Percentiles rank a stretch among this genome's conserved stretches.
Conservation (phyloP, 2,329 filamentous ascomycete species). For the Cladophialophora yegresii region DNA sequence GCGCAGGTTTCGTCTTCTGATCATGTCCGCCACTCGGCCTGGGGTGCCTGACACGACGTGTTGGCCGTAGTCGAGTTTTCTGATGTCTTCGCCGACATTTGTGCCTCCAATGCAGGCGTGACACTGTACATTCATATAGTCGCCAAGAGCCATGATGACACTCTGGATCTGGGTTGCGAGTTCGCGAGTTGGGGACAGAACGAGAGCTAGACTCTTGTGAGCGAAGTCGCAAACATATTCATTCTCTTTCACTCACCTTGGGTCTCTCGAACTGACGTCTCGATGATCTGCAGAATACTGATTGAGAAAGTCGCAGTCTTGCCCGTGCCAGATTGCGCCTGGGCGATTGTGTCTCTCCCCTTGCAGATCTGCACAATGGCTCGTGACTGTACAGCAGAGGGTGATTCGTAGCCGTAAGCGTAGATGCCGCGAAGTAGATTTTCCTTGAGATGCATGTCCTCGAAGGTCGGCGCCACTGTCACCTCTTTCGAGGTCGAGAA, state of each 20-base stretch:
- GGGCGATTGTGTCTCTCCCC: conserved; percentile 96
- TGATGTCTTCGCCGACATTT: conserved; percentile 96
- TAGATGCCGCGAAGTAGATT: conserved; percentile 96
- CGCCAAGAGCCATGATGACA: conserved; percentile 98
- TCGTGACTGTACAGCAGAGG: conserved; percentile 94
- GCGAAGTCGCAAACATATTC: neutral
- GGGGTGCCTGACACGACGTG: conserved; percentile 97
- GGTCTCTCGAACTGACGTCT: conserved; percentile 86
- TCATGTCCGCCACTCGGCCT: conserved; percentile 90
- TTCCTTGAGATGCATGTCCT: conserved; percentile 96
- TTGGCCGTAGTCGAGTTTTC: conserved; percentile 95
- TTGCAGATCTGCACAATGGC: conserved; percentile 99
- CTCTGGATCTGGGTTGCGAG: conserved; percentile 97
- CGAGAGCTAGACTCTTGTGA: conserved; percentile 62
- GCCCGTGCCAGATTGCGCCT: conserved; percentile 94
- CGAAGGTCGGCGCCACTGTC: conserved; percentile 85
- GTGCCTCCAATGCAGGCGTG: conserved; percentile 98
- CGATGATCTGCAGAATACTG: conserved; percentile 93
- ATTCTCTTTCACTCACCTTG: conserved; percentile 59
- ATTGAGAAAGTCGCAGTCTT: conserved; percentile 97
- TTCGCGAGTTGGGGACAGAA: conserved; percentile 94
- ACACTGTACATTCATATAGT: conserved; percentile 99
- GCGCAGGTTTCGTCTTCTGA: conserved; percentile 70
- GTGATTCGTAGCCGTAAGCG: conserved; percentile 97
- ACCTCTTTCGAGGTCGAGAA: conserved; percentile 98